Base-by-base conservation (phyloP, 2,329 filamentous ascomycete genomes). In the Metarhizium anisopliae region DNA sequence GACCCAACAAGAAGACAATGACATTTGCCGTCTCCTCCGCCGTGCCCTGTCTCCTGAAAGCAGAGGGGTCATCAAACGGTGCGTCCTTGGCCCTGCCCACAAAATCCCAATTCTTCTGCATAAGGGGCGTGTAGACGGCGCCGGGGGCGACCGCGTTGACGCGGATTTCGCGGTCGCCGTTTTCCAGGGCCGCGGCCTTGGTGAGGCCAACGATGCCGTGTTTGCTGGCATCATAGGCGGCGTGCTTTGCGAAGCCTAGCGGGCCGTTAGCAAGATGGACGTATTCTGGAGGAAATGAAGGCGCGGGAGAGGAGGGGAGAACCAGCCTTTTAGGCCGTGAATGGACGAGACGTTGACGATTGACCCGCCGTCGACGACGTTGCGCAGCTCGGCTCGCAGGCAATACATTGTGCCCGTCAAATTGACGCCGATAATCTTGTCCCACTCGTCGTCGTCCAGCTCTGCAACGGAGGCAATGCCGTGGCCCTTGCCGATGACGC, bases 271-370 rank as follows among this genome's bases (percentile, higher is more conserved):
- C 45, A 49, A 49, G 20, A n/a, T 6, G 2, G 11, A 25, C 43
- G 7, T 47, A n/a, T 47, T 25, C 2, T 2, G 2, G 7, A 4
- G 7, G 6, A 25, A 11, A 25, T 13, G n/a, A 14, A 7, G n/a
- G 4, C 25, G 25, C 25, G 3, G 25, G 25, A 25, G 25, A 3
- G 25, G 25, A 25, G 25, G 25, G 4, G 32, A 18, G 8, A 49
- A 14, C 53, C 55, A 63, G 61, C 68, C 66, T 25, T 71, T 66
- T 10, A 68, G 60, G 40, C 79, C 79, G 42, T 78, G 73, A 50
- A 82, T 76, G 42, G 75, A 80, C n/a, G 75, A 72, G 32, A 78
- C 71, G 63, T 81, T 83, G 56, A 84, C 81, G 62, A 84, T 82
- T 59, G 79, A 80, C 1, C 79, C 79, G 1, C 76, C 74, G n/a